Evolutionary conservation across 345 rosid genomes (phyloP).

Genomic region (Euclidium syriacum): DNA sequence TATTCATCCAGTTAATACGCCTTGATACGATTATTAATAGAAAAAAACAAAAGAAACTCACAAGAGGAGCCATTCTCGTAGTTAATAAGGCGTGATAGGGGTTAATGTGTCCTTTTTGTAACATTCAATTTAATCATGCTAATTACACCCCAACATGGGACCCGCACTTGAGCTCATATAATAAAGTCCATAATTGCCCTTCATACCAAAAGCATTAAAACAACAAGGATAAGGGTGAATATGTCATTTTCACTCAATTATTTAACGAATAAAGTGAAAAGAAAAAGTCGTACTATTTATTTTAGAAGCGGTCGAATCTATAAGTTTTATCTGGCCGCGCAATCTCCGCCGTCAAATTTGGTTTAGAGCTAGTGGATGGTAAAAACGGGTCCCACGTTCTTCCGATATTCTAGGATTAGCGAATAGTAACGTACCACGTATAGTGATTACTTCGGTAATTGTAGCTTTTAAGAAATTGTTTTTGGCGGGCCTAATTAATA

Average conservation of each 20-base stretch:
- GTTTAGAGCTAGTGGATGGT: neutral
- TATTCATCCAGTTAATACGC: neutral
- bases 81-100: constrained; percentile 33
- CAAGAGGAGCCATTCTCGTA: constrained; percentile 21
- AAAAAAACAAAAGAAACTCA: neutral
- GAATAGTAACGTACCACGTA: constrained; percentile 39
- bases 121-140: constrained; percentile 31
- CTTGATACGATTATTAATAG: neutral
- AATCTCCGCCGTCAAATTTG: constrained; percentile 39
- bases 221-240: neutral
- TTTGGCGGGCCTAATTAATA: constrained; percentile 69
- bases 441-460: neutral
- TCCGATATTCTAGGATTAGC: neutral
- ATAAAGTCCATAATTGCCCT: constrained; percentile 1
- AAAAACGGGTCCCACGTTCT: constrained; percentile 12
- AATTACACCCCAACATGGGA: constrained; percentile 3
- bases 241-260: neutral
- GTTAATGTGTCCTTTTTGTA: constrained; percentile 33
- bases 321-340: constrained; percentile 16
- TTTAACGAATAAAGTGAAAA: neutral
- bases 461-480: constrained; percentile 9
- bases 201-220: neutral
- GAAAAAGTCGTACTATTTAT: neutral
- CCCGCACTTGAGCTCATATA: neutral
- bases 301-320: neutral